Conservation (phyloP, 495 filamentous ascomycete species). For the Parmelia sp. region DNA sequence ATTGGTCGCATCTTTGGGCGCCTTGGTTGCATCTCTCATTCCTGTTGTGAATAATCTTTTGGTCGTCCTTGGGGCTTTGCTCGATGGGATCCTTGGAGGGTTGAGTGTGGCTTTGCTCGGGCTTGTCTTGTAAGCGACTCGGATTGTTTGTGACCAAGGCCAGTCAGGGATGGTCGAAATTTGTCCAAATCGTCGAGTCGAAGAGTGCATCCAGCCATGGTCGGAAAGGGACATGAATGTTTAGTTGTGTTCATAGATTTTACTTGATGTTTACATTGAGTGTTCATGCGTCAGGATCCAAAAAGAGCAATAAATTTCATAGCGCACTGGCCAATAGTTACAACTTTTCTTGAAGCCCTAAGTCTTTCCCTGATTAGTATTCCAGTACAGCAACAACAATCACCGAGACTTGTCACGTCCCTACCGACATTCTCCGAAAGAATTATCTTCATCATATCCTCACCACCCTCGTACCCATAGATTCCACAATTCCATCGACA, state of each 20-base stretch:
- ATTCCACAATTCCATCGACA: no score
- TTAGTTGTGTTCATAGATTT: no score
- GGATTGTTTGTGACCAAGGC: background rate
- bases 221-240: no score
- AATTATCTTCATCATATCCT: background rate
- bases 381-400: no score
- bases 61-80: constrained; percentile 6
- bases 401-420: background rate
- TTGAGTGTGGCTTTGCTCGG: constrained; percentile 17
- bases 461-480: no score
- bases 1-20: constrained; percentile 8
- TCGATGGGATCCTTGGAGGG: constrained; percentile 12
- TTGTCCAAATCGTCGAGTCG: background rate
- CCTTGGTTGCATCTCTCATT: constrained; percentile 12
- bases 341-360: no score
- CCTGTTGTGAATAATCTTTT: constrained; percentile 17
- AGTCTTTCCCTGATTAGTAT: no score
- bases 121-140: constrained; percentile 5
- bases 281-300: no score
- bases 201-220: background rate
- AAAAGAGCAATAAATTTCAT: no score
- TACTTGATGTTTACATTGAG: no score
- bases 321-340: no score
- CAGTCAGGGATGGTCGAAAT: background rate
- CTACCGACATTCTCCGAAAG: background rate